Conservation (phyloP, 768 basidiomycete species). For the Mycena galericulata region DNA sequence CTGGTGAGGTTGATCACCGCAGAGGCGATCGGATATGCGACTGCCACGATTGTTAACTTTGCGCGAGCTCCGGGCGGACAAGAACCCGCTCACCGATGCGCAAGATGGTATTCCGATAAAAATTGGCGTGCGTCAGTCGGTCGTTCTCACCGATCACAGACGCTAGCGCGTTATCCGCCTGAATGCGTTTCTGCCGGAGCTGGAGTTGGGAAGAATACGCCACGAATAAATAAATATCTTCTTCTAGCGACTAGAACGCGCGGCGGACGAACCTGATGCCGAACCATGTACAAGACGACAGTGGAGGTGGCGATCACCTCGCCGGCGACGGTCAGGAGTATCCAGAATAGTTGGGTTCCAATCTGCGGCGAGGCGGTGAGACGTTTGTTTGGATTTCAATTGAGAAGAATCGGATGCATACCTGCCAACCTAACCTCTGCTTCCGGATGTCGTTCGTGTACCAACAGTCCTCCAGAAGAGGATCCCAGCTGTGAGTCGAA, state of each 20-base stretch:
- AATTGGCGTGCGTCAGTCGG: conserved; percentile 1
- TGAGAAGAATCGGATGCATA: conserved; percentile 3
- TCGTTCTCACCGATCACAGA: neutral
- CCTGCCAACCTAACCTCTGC: conserved; percentile 37
- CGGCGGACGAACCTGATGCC: conserved; percentile 2
- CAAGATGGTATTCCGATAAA: conserved; percentile 11
- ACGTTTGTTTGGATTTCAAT: neutral
- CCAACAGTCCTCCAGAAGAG: conserved; percentile 38
- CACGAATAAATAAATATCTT: too few species aligned
- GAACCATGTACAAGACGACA: conserved; percentile 12
- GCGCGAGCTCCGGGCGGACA: neutral
- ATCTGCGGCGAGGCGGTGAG: conserved; percentile 8
- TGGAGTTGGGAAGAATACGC: conserved; percentile 2
- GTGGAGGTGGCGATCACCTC: conserved; percentile 12
- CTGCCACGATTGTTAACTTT: conserved; percentile 8
- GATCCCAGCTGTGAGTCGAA: conserved; percentile 37
- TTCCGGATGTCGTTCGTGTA: conserved; percentile 34
- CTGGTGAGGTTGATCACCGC: conserved; percentile 12
- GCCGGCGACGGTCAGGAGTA: conserved; percentile 13
- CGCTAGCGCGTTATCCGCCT: neutral
- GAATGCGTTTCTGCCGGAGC: conserved; percentile 4
- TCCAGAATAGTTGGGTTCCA: conserved; percentile 18
- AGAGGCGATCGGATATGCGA: conserved; percentile 15
- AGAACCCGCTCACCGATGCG: conserved; percentile 3
- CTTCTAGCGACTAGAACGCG: neutral